Base-by-base conservation (phyloP, 2,329 filamentous ascomycete genomes). In the Chrysoporthe cubensis region DNA sequence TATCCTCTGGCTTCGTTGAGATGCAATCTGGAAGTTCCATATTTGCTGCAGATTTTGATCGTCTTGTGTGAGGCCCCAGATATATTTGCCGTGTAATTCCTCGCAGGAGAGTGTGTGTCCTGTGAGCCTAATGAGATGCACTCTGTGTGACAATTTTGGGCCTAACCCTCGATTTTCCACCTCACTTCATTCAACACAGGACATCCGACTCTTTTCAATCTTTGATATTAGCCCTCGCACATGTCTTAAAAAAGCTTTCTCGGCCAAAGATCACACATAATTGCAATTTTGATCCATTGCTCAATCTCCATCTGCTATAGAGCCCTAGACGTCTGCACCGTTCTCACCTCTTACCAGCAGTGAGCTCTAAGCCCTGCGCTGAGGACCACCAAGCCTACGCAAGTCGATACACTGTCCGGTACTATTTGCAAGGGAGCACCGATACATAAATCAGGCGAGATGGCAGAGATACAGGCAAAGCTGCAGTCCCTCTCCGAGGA, bases 401-500 rank as follows among this genome's bases (percentile, higher is more conserved):
- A 13, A 3, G 32, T 14, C 14, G 18, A 9, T 18, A 21, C 16
- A 3, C 14, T 40, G 32, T 40, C 61, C 5, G 16, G n/a, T 11
- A 8, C 34, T 43, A 7, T 14, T 48, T 26, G 48, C 13, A 7
- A 16, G 44, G 5, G 8, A 44, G 21, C 18, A 16, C n/a, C 44
- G 26, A 37, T 14, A 44, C 8, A 26, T 21, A n/a, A 14, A 32
- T n/a, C 18, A 46, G 18, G n/a, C 59, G 78, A 61, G 59, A 94
- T 94, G 90, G 86, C 90, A 67, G 89, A 93, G 71, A 80, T 87
- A 71, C 93, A 97, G 78, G 91, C 90, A 70, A 87, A 88, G 75
- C 85, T 97, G 37, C 94, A 97, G 81, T 83, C 85, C 64, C 87
- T 97, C 56, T 94, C 93, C 0, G 94, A 97, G 64, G 91, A 97